Evolutionary conservation across 1,284 basidiomycete genomes (phyloP).

Genomic region (Ceraceosorus guamensis): DNA sequence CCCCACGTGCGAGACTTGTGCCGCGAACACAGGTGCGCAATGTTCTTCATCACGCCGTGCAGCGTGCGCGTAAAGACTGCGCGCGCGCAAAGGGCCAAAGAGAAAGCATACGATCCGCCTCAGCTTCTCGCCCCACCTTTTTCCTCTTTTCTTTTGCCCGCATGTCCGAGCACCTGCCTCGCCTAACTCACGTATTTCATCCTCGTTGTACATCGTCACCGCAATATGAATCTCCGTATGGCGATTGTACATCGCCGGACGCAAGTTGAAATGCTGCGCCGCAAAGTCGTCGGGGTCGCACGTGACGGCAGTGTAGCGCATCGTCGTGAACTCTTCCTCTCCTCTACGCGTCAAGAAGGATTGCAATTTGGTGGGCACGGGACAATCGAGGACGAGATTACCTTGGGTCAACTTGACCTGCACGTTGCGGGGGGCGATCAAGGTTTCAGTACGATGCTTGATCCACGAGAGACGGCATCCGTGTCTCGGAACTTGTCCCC

Average conservation of each 20-base stretch:
- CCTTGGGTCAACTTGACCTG: slow-evolving; percentile 46
- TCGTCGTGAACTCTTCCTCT: slow-evolving; percentile 73
- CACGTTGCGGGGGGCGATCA: too few relatives aligned
- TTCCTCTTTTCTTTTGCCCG: not conserved
- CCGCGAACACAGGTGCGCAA: slow-evolving; percentile 65
- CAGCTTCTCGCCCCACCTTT: too few relatives aligned
- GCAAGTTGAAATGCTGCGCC: slow-evolving; percentile 69
- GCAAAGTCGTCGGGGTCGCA: slow-evolving; percentile 76
- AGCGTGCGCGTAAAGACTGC: slow-evolving; percentile 79
- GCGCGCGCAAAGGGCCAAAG: too few relatives aligned
- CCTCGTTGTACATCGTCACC: slow-evolving; percentile 89
- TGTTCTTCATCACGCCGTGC: slow-evolving; percentile 78
- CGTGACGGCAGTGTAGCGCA: slow-evolving; percentile 51
- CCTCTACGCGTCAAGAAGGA: slow-evolving; percentile 70
- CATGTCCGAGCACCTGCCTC: too few relatives aligned
- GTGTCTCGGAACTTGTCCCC: too few relatives aligned
- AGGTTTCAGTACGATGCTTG: not conserved
- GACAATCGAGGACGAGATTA: slow-evolving; percentile 48
- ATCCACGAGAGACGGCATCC: not conserved
- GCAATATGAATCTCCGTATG: slow-evolving; percentile 74
- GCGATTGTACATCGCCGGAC: slow-evolving; percentile 70
- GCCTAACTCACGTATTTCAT: slow-evolving; percentile 59
- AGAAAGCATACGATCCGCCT: too few relatives aligned
- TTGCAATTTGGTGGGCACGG: slow-evolving; percentile 46
- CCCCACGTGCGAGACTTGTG: slow-evolving; percentile 96